Evolutionary conservation across 2,329 filamentous ascomycete species (phyloP).

Genomic region (Dothideomycetidae sp.): DNA sequence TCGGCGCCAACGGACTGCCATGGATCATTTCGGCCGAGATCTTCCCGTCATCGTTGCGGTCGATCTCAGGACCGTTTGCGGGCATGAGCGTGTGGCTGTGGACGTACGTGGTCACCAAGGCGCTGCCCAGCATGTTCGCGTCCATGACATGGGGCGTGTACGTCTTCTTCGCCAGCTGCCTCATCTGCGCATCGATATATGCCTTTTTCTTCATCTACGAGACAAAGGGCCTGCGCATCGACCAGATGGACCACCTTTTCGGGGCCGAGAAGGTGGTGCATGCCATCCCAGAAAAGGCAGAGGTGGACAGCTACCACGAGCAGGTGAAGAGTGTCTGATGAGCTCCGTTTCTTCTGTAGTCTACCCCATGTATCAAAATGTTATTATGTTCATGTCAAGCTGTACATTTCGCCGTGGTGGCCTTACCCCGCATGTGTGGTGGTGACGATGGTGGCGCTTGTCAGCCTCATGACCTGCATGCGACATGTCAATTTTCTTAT

Average conservation of each 20-base stretch:
- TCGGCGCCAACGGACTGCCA: conserved; percentile 28
- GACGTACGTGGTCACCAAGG: conserved; percentile 28
- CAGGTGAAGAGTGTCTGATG: not conserved
- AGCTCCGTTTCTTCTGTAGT: not conserved
- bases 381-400: too few species aligned
- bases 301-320: conserved; percentile 3
- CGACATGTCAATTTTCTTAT: too few species aligned
- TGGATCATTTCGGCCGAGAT: conserved; percentile 34
- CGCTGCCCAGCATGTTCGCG: conserved; percentile 28
- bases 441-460: too few species aligned
- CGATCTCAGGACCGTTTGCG: conserved; percentile 26
- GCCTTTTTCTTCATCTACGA: conserved; percentile 29
- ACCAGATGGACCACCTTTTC: conserved; percentile 27
- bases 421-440: too few species aligned
- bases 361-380: too few species aligned
- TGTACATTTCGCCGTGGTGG: too few species aligned
- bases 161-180: conserved; percentile 27
- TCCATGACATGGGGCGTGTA: conserved; percentile 28
- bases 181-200: conserved; percentile 25
- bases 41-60: conserved; percentile 27
- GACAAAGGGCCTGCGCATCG: conserved; percentile 25
- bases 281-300: too few species aligned
- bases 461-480: too few species aligned
- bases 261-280: conserved; percentile 20
- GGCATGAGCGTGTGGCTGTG: conserved; percentile 23